Evolutionary conservation across 768 basidiomycete genomes (phyloP), one percentile per base, ranked within the genome.

Genomic region (Megacollybia marginata): DNA sequence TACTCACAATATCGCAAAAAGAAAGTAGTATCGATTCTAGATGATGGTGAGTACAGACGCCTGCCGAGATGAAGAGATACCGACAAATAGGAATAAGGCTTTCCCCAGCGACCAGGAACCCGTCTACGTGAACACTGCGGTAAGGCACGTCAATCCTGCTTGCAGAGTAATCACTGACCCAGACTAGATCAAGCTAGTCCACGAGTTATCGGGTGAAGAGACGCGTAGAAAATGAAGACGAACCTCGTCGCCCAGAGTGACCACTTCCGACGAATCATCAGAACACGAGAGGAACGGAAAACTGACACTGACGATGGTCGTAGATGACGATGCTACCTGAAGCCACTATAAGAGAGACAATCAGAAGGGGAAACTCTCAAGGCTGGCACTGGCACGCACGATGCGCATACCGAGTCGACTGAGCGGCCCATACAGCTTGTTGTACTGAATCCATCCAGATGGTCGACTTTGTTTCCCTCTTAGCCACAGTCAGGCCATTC

Each of bases 81-180:
- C 55, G 52, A 81, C 80, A 50, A 79, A 35, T 35, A 83, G 58
- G 61, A 83, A 83, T 51, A 83, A 55, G 23, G 56, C 49, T 55
- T 82, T 83, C 43, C 76, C 79, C 52, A 71, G 59, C 12, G 78
- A 75, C 78, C 78, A 81, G n/a, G 72, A 62, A 46, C 75, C 71
- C 55, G 64, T 71, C 79, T 80, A 53, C 43, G 15, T n/a, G 28
- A 9, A 42, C 38, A 46, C 23, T 28, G 4, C 23, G 23, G 23
- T 28, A 28, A 28, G 23, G 6, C 23, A 28, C 23, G 23, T 28
- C 23, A 28, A 2, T 28, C 4, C 23, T 28, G 23, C 23, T 28
- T 28, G 23, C 23, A 28, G 23, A 28, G 23, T 28, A 3, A 28
- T 28, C 16, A 46, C 56, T 46, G 59, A 79, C 78, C 80, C 80